Evolutionary conservation across 164 flowering plant species (phyloP).

Genomic region (Magnolia changhungtana): DNA sequence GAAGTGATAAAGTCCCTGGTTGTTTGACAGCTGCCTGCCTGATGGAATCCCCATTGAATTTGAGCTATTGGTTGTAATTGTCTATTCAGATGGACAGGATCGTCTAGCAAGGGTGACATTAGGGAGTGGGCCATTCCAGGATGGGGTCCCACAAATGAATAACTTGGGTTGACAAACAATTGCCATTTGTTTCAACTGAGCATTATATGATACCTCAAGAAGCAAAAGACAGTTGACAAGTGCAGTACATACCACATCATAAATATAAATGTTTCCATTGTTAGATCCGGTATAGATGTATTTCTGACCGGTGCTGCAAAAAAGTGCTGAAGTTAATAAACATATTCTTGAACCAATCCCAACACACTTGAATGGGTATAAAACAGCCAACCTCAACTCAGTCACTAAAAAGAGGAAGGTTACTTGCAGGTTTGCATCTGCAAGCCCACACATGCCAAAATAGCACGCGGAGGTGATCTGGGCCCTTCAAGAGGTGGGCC

Average conservation of each 20-base stretch:
- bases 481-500: too few relatives aligned
- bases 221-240: background rate
- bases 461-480: too few relatives aligned
- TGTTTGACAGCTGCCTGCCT: too few relatives aligned
- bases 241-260: conserved; percentile 58
- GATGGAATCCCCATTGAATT: too few relatives aligned
- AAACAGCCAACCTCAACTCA: background rate
- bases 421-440: background rate
- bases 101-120: too few relatives aligned
- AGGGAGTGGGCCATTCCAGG: too few relatives aligned
- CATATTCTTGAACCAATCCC: background rate
- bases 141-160: too few relatives aligned
- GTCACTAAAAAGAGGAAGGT: background rate
- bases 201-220: background rate
- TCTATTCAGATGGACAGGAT: too few relatives aligned
- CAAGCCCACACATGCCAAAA: background rate
- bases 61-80: too few relatives aligned
- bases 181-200: background rate
- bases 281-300: conserved; percentile 80
- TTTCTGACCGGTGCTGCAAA: conserved; percentile 80
- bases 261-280: conserved; percentile 57
- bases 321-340: conserved; percentile 1
- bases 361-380: background rate
- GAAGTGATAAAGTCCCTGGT: too few relatives aligned
- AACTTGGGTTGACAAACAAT: background rate